Evolutionary conservation across 2,329 filamentous ascomycete genomes (phyloP).

Genomic region (Fusarium decemcellulare): DNA sequence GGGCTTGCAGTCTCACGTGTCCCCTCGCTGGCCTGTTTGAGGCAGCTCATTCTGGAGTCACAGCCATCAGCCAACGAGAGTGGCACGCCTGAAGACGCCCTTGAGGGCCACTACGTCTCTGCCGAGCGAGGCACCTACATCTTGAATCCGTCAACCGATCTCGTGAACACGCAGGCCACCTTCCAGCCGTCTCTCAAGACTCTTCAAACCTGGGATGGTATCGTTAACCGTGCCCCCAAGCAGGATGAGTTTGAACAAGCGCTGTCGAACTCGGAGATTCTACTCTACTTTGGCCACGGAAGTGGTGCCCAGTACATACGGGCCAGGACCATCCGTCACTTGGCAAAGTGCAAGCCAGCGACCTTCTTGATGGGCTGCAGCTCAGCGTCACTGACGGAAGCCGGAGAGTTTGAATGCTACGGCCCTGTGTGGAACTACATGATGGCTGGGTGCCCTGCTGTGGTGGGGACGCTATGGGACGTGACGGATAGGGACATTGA

Average conservation of each 20-base stretch:
- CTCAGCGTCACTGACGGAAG: conserved; percentile 82
- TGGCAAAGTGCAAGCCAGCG: conserved; percentile 81
- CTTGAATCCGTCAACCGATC: conserved; percentile 89
- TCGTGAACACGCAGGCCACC: conserved; percentile 82
- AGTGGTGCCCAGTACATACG: conserved; percentile 96
- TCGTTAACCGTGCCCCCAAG: conserved; percentile 77
- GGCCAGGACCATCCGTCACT: conserved; percentile 82
- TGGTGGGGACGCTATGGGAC: conserved; percentile 96
- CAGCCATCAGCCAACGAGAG: conserved; percentile 32
- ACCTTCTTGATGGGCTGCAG: conserved; percentile 96
- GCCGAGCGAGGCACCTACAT: conserved; percentile 78
- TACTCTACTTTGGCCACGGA: conserved; percentile 97
- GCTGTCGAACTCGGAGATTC: conserved; percentile 76
- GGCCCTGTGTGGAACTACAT: conserved; percentile 94
- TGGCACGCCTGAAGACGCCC: conserved; percentile 26
- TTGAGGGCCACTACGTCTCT: conserved; percentile 68
- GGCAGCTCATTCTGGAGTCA: conserved; percentile 77
- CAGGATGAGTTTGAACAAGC: conserved; percentile 83
- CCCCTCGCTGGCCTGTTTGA: conserved; percentile 86
- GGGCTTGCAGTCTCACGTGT: conserved; percentile 86
- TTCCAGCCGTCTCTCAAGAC: conserved; percentile 76
- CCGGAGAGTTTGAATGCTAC: conserved; percentile 90
- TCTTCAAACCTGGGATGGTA: conserved; percentile 80
- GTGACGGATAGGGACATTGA: conserved; percentile 99
- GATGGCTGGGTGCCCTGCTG: conserved; percentile 86